Evolutionary conservation across 2,329 filamentous ascomycete species (phyloP).

Genomic region (Phoma sp.): DNA sequence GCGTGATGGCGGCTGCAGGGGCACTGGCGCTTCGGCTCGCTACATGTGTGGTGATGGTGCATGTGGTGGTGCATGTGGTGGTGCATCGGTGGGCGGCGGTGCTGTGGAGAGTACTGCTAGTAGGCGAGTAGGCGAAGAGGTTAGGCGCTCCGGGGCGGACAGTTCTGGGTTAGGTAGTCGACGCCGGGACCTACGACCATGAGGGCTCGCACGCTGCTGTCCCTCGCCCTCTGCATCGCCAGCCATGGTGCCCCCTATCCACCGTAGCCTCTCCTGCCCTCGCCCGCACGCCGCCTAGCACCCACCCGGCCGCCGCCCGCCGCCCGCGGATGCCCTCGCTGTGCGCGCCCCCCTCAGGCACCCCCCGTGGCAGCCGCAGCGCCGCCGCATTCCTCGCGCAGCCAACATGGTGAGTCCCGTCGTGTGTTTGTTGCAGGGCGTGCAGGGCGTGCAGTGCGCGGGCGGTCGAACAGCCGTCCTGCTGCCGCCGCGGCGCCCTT

Average conservation of each 20-base stretch:
- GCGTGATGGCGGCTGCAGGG: constrained; percentile 6
- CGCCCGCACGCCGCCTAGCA: constrained; percentile 12
- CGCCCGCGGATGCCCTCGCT: constrained; percentile 15
- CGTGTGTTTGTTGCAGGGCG: too few relatives aligned
- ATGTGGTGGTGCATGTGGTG: too few relatives aligned
- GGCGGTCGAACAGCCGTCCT: constrained; percentile 12
- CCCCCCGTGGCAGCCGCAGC: constrained; percentile 28
- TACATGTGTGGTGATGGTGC: too few relatives aligned
- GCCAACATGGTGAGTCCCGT: constrained; percentile 33
- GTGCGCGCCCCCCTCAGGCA: constrained; percentile 21
- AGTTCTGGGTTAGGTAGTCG: background rate
- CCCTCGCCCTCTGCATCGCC: constrained; percentile 8
- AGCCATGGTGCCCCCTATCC: constrained; percentile 14
- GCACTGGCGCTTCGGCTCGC: constrained; percentile 10
- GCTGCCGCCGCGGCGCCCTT: constrained; percentile 13
- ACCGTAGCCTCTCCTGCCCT: background rate
- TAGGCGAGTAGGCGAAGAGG: background rate
- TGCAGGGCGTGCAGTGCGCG: background rate
- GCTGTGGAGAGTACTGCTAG: too few relatives aligned
- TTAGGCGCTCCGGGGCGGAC: constrained; percentile 10
- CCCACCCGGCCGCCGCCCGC: background rate
- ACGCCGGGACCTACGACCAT: constrained; percentile 11
- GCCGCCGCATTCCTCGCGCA: constrained; percentile 28
- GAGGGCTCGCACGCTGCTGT: constrained; percentile 3
- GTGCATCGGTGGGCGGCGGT: background rate